Base-by-base conservation (phyloP, 495 filamentous ascomycete genomes). In the Cercophora sp. region DNA sequence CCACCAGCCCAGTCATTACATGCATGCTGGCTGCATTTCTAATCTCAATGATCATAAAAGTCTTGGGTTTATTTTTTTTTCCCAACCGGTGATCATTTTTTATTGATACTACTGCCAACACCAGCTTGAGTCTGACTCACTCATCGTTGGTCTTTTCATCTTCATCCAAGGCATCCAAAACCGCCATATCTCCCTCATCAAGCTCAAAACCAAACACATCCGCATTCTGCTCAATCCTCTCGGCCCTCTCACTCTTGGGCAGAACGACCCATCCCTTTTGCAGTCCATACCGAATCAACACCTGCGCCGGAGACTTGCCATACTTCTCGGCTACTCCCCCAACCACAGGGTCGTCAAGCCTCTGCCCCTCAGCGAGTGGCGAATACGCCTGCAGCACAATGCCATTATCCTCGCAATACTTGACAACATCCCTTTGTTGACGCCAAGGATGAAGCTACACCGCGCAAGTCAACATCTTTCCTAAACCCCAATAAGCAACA, bases 381-480 rank as follows among this genome's bases (percentile, higher is more conserved):
- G 78, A 86, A 62, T 92, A 94, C 1, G 89, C 90, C 69, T 93
- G 78, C 19, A 91, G 65, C 26, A 90, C 67, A 8, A 91, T 78
- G 15, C 83, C 81, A 26, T 84, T 74, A 58, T 81, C 72, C 54
- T 79, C 61, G 56, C 85, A 83, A 84, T 89, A 93, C 36, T 80
- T 72, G n/a, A 83, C 81, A 27, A 96, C 83, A 54, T 90, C 86
- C 3, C 75, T 72, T n/a, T 89, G 75, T 2, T 82, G 75, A 13
- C 86, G 80, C 88, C 88, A 95, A 3, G 90, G 89, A 66, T 96
- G 91, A 18, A 95, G 70, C 71, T 95, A 88, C 56, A 4, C 39
- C 34, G 13, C 11, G 13, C 19, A 11, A 37, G 34, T 16, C 29
- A 32, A 37, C 34, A 5, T 4, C 34, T 16, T 37, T n/a, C 11